phyloP scores from a whole-genome alignment of 805 yeast species.

The Candida maesae region DNA sequence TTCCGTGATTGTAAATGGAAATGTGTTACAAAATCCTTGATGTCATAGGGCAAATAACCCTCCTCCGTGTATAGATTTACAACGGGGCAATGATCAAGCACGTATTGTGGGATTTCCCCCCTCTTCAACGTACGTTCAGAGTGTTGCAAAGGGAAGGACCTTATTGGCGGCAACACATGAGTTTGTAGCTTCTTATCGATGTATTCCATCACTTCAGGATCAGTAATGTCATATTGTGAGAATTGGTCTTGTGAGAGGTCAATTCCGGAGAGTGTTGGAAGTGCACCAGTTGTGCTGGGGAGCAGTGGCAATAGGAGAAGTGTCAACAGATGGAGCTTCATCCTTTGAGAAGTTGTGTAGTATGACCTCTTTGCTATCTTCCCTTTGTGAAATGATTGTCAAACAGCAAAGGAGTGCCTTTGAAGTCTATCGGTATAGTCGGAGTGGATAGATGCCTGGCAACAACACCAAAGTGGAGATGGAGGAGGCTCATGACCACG shows the following conservation, averaged over 20 bases:
- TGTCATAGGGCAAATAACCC: slow-evolving; percentile 77
- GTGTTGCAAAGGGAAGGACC: slow-evolving; percentile 27
- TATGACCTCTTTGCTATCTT: background rate
- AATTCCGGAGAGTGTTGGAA: background rate
- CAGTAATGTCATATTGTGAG: background rate
- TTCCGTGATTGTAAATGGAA: slow-evolving; percentile 54
- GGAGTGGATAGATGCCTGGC: no score
- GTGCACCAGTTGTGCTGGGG: background rate
- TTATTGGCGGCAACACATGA: slow-evolving; percentile 34
- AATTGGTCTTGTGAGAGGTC: background rate
- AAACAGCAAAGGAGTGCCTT: no score
- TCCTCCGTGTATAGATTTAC: slow-evolving; percentile 91
- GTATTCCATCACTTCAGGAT: slow-evolving; percentile 5
- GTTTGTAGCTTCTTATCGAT: slow-evolving; percentile 5
- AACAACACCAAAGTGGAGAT: no score
- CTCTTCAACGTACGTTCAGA: slow-evolving; percentile 36
- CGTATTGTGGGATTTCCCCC: slow-evolving; percentile 64
- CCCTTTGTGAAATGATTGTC: no score
- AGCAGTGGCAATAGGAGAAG: background rate
- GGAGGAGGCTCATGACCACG: no score
- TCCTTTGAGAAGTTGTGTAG: no score
- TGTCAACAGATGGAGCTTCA: background rate
- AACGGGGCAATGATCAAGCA: slow-evolving; percentile 64
- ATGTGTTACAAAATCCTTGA: slow-evolving; percentile 61
- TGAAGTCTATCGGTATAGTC: no score